Evolutionary conservation across 768 basidiomycete species (phyloP).

Genomic region (Crassisporium funariophilum): DNA sequence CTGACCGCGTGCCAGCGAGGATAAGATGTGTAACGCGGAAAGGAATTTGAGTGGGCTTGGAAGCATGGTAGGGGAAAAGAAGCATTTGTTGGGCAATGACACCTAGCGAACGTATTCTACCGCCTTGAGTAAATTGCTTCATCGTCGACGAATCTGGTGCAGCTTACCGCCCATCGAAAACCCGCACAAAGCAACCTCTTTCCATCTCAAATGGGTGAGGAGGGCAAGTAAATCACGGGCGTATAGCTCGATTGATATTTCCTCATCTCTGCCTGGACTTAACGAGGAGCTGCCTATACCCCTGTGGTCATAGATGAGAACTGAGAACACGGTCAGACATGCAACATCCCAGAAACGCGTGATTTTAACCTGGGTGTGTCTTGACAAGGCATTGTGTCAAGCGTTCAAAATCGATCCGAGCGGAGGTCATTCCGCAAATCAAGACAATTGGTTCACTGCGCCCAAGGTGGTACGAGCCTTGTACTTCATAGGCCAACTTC

Average conservation of each 20-base stretch:
- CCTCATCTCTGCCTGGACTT: slow-evolving; percentile 32
- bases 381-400: slow-evolving; percentile 34
- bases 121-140: too few species aligned
- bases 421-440: slow-evolving; percentile 42
- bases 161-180: slow-evolving; percentile 54
- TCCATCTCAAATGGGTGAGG: slow-evolving; percentile 41
- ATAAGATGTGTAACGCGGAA: slow-evolving; percentile 45
- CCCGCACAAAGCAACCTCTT: slow-evolving; percentile 44
- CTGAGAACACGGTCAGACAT: slow-evolving; percentile 22
- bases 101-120: slow-evolving; percentile 37
- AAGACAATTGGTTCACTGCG: slow-evolving; percentile 39
- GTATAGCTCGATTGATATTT: slow-evolving; percentile 44
- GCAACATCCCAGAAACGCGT: background rate
- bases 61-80: slow-evolving; percentile 41
- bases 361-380: slow-evolving; percentile 43
- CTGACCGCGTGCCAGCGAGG: slow-evolving; percentile 38
- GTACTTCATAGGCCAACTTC: slow-evolving; percentile 42
- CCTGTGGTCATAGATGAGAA: slow-evolving; percentile 50
- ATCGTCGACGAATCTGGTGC: background rate
- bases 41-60: slow-evolving; percentile 34
- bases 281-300: slow-evolving; percentile 49
- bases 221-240: slow-evolving; percentile 47
- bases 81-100: slow-evolving; percentile 46
- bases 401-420: slow-evolving; percentile 42
- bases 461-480: slow-evolving; percentile 39